Base-by-base conservation (phyloP, 1,139 yeast genomes). In the Protomyces arabidopsidicola region DNA sequence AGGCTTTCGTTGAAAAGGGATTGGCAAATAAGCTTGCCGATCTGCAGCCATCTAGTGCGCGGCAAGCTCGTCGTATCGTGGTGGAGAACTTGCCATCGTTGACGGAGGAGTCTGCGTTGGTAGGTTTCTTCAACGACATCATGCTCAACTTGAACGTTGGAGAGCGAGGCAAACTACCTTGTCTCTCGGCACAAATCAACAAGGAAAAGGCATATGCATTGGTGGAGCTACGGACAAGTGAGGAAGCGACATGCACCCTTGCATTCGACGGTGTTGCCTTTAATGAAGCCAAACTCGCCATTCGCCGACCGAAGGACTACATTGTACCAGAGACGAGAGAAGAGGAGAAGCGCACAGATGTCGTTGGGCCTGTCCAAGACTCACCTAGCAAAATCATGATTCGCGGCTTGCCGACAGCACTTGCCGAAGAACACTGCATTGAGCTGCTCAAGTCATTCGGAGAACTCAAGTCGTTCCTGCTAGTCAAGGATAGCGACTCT, bases 271-370 rank as follows among this genome's bases (percentile, higher is more conserved):
- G 79, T 0, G 72, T 68, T 18, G 75, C 51, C 67, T 74, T 52
- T 57, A 72, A 72, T 77, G 60, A 77, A 77, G 12, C 73, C 12
- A 68, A 69, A 9, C 70, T 85, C 14, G 70, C 67, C 1, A 71
- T 85, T 2, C 68, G 73, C 9, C 78, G 95, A 69, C 93, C 95
- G 1, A 75, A 76, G n/a, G 87, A 84, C 66, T 88, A 85, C 69
- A 79, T 86, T 31, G 79, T 82, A 10, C 77, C 79, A 1, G 71
- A 68, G 31, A 52, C 55, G 45, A 48, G 60, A 10, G 50, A 55
- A 14, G 65, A 65, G 24, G 59, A 55, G 14, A 68, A 22, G 66
- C 45, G 24, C 69, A 52, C 45, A 5, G 55, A 39, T 6, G 66
- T 58, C 8, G 52, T 61, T 22, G 45, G 64, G 12, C 38, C 53